Evolutionary conservation across 768 basidiomycete genomes (phyloP).

Genomic region (Mrakia gelida): DNA sequence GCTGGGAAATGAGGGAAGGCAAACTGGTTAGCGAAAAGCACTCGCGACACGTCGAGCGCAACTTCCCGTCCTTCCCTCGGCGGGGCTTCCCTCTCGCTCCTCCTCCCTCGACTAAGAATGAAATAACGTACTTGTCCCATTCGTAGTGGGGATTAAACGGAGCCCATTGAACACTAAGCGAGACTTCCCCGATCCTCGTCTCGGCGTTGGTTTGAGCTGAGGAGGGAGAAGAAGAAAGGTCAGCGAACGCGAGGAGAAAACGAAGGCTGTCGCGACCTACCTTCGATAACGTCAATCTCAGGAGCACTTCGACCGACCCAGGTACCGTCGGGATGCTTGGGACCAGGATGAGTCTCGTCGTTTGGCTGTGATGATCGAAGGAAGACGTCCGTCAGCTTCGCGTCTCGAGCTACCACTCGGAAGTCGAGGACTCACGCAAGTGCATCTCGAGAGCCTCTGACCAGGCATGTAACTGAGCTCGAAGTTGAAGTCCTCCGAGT

Average conservation of each 20-base stretch:
- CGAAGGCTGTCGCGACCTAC: no score
- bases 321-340: constrained; percentile 48
- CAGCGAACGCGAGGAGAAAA: no score
- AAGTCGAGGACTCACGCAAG: constrained; percentile 53
- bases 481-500: neutral
- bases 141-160: constrained; percentile 17
- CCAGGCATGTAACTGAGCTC: constrained; percentile 38
- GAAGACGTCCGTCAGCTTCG: neutral
- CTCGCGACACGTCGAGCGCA: no score
- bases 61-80: no score
- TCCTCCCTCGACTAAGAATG: no score
- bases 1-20: neutral
- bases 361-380: neutral
- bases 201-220: constrained; percentile 57
- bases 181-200: constrained; percentile 25
- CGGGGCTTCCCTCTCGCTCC: no score
- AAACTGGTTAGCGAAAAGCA: no score
- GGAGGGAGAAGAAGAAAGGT: no score
- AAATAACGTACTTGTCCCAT: constrained; percentile 9
- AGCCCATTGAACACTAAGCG: constrained; percentile 18
- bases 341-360: constrained; percentile 47
- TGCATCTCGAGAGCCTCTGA: constrained; percentile 61
- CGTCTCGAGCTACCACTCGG: neutral
- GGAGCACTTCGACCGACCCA: constrained; percentile 68
- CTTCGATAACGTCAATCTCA: constrained; percentile 86